Evolutionary conservation across 768 basidiomycete genomes (phyloP), one percentile per base, ranked within the genome.

Genomic region (Leucocoprinus sp.): DNA sequence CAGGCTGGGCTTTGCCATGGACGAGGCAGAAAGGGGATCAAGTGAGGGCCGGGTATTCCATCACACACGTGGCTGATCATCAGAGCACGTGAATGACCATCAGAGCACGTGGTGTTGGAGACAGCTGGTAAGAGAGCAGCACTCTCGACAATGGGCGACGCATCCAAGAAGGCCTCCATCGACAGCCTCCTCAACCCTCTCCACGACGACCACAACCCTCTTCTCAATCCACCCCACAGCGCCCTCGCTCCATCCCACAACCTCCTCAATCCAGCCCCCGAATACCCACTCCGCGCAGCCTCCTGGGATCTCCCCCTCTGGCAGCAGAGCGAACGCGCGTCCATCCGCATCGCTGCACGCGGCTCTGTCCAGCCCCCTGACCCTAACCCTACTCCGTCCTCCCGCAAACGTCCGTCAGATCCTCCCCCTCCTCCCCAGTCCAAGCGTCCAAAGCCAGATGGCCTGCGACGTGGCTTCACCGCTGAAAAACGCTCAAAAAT

Each of bases 401-500:
- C 7, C 45, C 23, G 45, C 17, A 14, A 27, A 24, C 19, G n/a
- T n/a, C n/a, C n/a, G n/a, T n/a, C n/a, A n/a, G n/a, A 46, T 29
- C 48, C 49, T n/a, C 8, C 12, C 8, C 28, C 26, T 22, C 18
- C 37, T 23, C 28, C 38, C 15, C 33, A 38, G 12, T 31, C 37
- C n/a, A 18, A 36, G 26, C 45, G 45, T 28, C 57, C 67, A 8
- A 65, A 65, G 35, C 54, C 68, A 36, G 70, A 69, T 6, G 64
- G 66, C 12, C 64, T 65, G 31, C 61, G 78, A 63, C 78, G 82
- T 53, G 83, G 81, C 34, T 81, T 80, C 54, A 82, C 72, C 50
- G 66, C 78, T 42, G 84, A 81, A 68, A 86, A 84, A 62, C 80
- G 84, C 48, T 80, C 63, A 50, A 84, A 86, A 47, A 78, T 79